Conservation (phyloP, 495 filamentous ascomycete genomes). For the Hypoxylon cercidicola region DNA sequence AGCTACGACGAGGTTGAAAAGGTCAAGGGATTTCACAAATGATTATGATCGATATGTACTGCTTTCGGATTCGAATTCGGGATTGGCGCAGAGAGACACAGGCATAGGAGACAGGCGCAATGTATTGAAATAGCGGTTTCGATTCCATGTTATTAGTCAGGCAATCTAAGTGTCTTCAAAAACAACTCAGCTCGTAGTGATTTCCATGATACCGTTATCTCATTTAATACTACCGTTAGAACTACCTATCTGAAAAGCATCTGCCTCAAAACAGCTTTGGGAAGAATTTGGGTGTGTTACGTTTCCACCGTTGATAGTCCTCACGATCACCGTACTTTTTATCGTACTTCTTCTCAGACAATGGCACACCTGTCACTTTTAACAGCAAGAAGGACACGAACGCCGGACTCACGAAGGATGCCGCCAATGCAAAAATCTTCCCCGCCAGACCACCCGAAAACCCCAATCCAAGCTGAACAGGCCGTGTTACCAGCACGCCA, state of each 20-base stretch:
- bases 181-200: background rate
- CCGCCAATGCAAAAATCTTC: slow-evolving; percentile 50
- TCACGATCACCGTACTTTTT: slow-evolving; percentile 68
- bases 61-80: background rate
- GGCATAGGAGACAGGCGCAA: slow-evolving; percentile 26
- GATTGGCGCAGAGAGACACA: slow-evolving; percentile 21
- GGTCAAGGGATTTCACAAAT: slow-evolving; percentile 75
- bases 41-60: slow-evolving; percentile 14
- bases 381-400: slow-evolving; percentile 70
- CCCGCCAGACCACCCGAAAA: slow-evolving; percentile 53
- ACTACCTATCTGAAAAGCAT: background rate
- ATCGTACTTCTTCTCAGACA: slow-evolving; percentile 74
- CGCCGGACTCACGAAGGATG: slow-evolving; percentile 67
- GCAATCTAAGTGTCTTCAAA: background rate
- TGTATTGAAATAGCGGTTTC: slow-evolving; percentile 10
- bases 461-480: slow-evolving; percentile 59
- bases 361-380: slow-evolving; percentile 68
- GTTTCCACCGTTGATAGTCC: slow-evolving; percentile 75
- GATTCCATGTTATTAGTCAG: slow-evolving; percentile 1
- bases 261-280: slow-evolving; percentile 64
- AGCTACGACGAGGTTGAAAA: slow-evolving; percentile 95
- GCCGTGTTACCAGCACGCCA: slow-evolving; percentile 58
- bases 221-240: background rate
- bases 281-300: slow-evolving; percentile 71
- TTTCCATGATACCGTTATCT: background rate